A percentile compares a stretch with the other conserved stretches of the same genome.
Evolutionary conservation across 1,139 yeast genomes (phyloP).

Genomic region (Debaryomycetaceae sp.): DNA sequence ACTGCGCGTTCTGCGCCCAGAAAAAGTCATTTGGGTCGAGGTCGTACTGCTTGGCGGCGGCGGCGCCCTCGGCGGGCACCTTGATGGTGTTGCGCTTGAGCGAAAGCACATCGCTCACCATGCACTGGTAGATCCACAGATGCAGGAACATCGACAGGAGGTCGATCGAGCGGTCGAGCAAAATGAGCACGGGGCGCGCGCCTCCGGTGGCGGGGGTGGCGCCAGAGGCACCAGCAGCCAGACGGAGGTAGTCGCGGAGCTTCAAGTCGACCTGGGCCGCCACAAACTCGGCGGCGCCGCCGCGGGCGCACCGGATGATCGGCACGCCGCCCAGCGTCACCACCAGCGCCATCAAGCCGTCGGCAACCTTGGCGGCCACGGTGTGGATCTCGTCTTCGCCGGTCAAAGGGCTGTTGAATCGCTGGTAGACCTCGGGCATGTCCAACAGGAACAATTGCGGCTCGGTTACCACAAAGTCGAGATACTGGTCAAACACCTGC

Average conservation of each 20-base stretch:
- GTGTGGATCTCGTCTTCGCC: conserved; percentile 70
- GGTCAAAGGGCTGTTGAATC: conserved; percentile 65
- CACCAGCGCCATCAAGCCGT: conserved; percentile 74
- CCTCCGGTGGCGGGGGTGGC: conserved; percentile 14
- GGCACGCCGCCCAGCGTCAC: conserved; percentile 81
- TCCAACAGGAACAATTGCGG: conserved; percentile 85
- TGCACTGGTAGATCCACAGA: conserved; percentile 96
- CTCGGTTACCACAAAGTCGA: conserved; percentile 89
- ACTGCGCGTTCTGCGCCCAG: conserved; percentile 78
- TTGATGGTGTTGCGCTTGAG: conserved; percentile 70
- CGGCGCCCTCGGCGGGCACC: conserved; percentile 22
- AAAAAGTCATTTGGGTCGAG: conserved; percentile 90
- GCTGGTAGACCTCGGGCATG: conserved; percentile 57
- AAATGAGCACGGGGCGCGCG: conserved; percentile 66
- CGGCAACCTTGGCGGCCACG: conserved; percentile 66
- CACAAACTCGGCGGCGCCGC: conserved; percentile 93
- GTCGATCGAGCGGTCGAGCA: conserved; percentile 86
- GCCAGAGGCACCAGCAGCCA: conserved; percentile 13
- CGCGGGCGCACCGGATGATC: conserved; percentile 82
- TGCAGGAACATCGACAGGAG: conserved; percentile 92
- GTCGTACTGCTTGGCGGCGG: conserved; percentile 54
- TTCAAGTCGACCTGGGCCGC: conserved; percentile 82
- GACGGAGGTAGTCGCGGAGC: conserved; percentile 66
- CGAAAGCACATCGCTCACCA: conserved; percentile 88
- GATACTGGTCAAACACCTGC: conserved; percentile 90